Evolutionary conservation across 2,329 filamentous ascomycete species (phyloP), one percentile per base, ranked within the genome.

Genomic region (Didymella arachidicola): DNA sequence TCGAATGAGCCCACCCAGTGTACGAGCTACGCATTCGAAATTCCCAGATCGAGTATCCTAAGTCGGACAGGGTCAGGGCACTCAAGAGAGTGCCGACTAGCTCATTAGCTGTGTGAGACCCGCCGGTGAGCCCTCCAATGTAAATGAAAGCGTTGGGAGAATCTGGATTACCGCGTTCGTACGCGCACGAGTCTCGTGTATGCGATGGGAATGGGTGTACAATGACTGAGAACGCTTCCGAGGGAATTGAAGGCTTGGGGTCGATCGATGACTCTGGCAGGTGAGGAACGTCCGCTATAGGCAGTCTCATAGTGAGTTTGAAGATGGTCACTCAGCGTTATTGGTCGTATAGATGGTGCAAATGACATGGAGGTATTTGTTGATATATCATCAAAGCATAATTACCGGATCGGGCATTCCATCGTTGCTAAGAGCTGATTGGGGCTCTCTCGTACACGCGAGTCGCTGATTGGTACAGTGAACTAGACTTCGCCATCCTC

Each of bases 1-100:
- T 67, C 10, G 63, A 66, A 41, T 61, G 61, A 4, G 64, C 65
- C 43, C 64, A 67, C 0, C 65, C 63, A 2, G 60, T 60, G 42
- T 69, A 67, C 14, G 61, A 64, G 22, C 61, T 67, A 8, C 61
- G 63, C 61, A 65, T 67, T n/a, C 65, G 61, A 22, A 63, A 60
- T 8, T 67, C 60, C 60, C 65, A 69, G 7, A 63, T 41, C 3
- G 54, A 59, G 25, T 63, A 67, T 14, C 50, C 29, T 2, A 58
- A 19, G 3, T 46, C 22, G 14, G 26, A 19, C 16, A 18, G 46
- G 29, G 25, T 6, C n/a, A 50, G 18, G 41, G 42, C 26, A 7
- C 18, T 2, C 25, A 50, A 48, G 10, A 67, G 16, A n/a, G 29
- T 46, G 6, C 53, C 36, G 12, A 60, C 8, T 3, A 50, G 16